phyloP scores from a whole-genome alignment of 2,329 filamentous ascomycete species.

The Biscogniauxia marginata region DNA sequence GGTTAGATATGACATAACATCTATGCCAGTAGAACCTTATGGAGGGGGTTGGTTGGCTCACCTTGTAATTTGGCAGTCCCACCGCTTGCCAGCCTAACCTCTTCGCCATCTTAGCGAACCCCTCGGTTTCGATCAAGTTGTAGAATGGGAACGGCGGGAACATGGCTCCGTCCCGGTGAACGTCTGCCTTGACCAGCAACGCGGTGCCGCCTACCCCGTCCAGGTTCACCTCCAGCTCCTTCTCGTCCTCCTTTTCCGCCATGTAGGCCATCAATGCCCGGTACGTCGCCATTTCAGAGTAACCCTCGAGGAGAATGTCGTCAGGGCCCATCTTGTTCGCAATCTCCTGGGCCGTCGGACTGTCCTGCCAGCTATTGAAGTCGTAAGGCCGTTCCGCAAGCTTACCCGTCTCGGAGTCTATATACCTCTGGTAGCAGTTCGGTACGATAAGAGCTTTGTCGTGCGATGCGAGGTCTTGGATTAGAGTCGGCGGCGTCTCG shows the following conservation, averaged over 20 bases:
- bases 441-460: slow-evolving; percentile 91
- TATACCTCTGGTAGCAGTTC: slow-evolving; percentile 91
- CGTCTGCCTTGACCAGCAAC: slow-evolving; percentile 90
- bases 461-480: slow-evolving; percentile 86
- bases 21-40: neutral
- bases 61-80: slow-evolving; percentile 96
- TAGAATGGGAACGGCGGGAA: slow-evolving; percentile 97
- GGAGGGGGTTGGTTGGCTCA: slow-evolving; percentile 42
- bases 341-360: slow-evolving; percentile 71
- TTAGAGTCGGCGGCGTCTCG: slow-evolving; percentile 79
- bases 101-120: slow-evolving; percentile 95
- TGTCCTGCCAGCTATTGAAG: slow-evolving; percentile 97
- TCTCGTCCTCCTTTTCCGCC: slow-evolving; percentile 55
- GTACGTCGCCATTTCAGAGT: slow-evolving; percentile 89
- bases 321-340: slow-evolving; percentile 81
- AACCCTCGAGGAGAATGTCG: slow-evolving; percentile 91
- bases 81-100: slow-evolving; percentile 80
- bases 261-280: slow-evolving; percentile 88
- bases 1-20: neutral
- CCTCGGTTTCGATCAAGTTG: slow-evolving; percentile 95
- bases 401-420: slow-evolving; percentile 65
- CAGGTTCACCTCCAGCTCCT: slow-evolving; percentile 65
- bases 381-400: slow-evolving; percentile 84
- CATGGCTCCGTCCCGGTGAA: slow-evolving; percentile 97
- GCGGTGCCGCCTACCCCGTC: slow-evolving; percentile 95